Evolutionary conservation across 1,284 basidiomycete genomes (phyloP), one percentile per base, ranked within the genome.

Genomic region (Ceratobasidium sp.): DNA sequence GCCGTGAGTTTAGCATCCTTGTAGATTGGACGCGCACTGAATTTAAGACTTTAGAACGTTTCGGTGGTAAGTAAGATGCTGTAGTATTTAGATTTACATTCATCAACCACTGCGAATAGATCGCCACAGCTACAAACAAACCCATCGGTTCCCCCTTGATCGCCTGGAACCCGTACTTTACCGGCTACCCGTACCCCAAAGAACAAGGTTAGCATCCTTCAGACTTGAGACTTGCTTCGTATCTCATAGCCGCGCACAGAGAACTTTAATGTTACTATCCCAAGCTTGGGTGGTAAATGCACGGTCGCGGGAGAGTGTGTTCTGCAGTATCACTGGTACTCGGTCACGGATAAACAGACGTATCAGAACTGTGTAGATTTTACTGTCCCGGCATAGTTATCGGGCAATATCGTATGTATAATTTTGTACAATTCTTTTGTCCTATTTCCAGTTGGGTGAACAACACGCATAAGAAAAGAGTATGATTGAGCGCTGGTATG

Each of bases 291-390:
- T 29, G 70, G 70, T 25, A 74, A 64, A 25, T 74, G 70, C 59
- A 74, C 57, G 29, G 51, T 43, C 34, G 70, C 70, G 11, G 70
- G 70, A 64, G 59, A 74, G 46, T 74, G 70, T 51, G 70, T 74
- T 5, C 44, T 74, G 7, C 70, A 74, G 19, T 74, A 74, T 29
- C 70, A 74, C 43, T 74, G 70, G 70, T 74, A 74, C 46, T 74
- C 70, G 8, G 34, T 37, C 29, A 74, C 70, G 46, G 70, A 74
- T 25, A 74, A 64, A 29, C 70, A 74, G 34, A 74, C 70, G 25
- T 74, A 74, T 29, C 70, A 74, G 59, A 74, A 74, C 32, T 74
- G 70, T 34, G 57, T 74, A n/a, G 70, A 74, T 40, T 74, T 74
- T 25, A 64, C 59, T 1, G 70, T 74, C n/a, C 64, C 64, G 15